Conservation (phyloP, 371 early-diverging fungal species). For the Sporodiniella umbellata region DNA sequence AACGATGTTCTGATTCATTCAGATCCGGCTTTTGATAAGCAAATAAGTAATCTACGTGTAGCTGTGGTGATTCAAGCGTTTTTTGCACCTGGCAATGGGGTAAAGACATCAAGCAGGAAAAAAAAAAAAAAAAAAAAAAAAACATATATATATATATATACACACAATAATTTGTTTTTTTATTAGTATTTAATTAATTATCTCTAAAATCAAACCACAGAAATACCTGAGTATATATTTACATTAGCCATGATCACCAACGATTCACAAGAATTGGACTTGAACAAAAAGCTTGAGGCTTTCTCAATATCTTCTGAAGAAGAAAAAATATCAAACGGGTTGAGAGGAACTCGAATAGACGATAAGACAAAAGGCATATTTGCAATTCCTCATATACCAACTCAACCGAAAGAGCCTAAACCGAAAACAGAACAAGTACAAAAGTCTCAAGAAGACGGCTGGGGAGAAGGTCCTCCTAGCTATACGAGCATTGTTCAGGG, state of each 20-base stretch:
- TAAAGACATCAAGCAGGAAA: too few relatives aligned
- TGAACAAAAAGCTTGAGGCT: background rate
- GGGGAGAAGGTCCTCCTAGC: slow-evolving; percentile 23
- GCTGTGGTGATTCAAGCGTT: too few relatives aligned
- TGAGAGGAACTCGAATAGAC: slow-evolving; percentile 5
- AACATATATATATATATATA: too few relatives aligned
- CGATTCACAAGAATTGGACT: background rate
- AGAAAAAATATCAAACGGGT: slow-evolving; percentile 9
- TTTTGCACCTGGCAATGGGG: too few relatives aligned
- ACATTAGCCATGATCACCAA: background rate
- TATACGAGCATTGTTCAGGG: slow-evolving; percentile 15
- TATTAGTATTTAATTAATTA: too few relatives aligned
- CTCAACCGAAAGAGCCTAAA: slow-evolving; percentile 4
- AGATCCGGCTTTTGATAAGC: too few relatives aligned
- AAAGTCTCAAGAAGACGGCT: slow-evolving; percentile 9
- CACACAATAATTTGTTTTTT: too few relatives aligned
- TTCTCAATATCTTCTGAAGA: slow-evolving; percentile 18
- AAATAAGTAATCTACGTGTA: too few relatives aligned
- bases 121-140: too few relatives aligned
- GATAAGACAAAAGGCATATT: background rate
- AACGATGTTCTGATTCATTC: too few relatives aligned
- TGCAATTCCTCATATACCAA: background rate
- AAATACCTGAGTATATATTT: background rate
- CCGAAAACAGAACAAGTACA: background rate
- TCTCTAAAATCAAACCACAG: too few relatives aligned